These are phyloP conservation scores for Colletotrichum falcatum DNA, from an alignment of 2,329 filamentous ascomycete genomes.

Conservation along the genomic window DNA sequence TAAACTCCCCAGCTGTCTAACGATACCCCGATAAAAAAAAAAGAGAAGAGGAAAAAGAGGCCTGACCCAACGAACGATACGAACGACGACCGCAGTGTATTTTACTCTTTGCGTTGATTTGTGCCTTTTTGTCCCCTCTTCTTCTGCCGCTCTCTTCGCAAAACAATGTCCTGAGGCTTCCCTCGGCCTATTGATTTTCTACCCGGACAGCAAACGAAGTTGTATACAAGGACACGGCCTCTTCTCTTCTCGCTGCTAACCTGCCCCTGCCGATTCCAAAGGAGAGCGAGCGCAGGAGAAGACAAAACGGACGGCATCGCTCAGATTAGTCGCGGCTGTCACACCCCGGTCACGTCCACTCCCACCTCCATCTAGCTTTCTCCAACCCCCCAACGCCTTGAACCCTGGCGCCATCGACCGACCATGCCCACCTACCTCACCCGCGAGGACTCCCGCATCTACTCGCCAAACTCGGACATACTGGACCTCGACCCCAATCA, in stretches of 20 bases:
- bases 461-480: conserved; percentile 56
- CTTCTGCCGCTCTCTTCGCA: background rate
- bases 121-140: background rate
- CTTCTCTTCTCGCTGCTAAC: background rate
- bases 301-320: conserved; percentile 23
- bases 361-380: background rate
- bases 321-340: conserved; percentile 21
- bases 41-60: background rate
- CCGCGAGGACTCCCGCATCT: conserved; percentile 58
- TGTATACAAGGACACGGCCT: conserved; percentile 1
- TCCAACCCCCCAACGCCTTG: conserved; percentile 32
- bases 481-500: conserved; percentile 58
- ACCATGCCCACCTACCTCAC: conserved; percentile 67
- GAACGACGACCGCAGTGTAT: conserved; percentile 28
- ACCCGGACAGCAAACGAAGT: conserved; percentile 4
- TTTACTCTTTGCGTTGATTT: conserved; percentile 15
- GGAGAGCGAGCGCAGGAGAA: background rate
- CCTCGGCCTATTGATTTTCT: conserved; percentile 16
- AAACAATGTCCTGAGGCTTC: conserved; percentile 36
- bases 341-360: conserved; percentile 28
- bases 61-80: conserved; percentile 20
- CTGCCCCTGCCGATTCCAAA: background rate
- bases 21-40: conserved; percentile 17
- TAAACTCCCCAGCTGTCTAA: conserved; percentile 4
- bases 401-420: conserved; percentile 29